Conservation (phyloP, 495 filamentous ascomycete genomes). For the Aspergillus panamensis region DNA sequence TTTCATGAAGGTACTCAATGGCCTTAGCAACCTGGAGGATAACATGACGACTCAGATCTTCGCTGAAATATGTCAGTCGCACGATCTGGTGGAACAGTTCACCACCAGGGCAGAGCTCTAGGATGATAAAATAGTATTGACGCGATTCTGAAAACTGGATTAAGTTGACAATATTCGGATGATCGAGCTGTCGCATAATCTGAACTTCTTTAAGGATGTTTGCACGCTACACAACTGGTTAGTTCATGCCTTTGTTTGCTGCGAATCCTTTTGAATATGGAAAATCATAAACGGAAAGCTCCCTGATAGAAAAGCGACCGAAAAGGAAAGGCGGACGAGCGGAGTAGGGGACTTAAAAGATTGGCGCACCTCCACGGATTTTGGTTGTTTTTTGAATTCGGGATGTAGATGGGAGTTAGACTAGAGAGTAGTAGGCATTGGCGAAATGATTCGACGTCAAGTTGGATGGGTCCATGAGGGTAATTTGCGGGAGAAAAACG, state of each 20-base stretch:
- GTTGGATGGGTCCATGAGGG: background rate
- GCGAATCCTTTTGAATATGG: conserved; percentile 13
- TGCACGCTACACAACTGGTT: conserved; percentile 61
- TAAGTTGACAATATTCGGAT: conserved; percentile 90
- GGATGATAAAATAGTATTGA: conserved; percentile 95
- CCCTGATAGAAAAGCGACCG: conserved; percentile 15
- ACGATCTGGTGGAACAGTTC: conserved; percentile 99
- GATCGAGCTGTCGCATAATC: conserved; percentile 95
- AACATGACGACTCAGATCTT: conserved; percentile 90
- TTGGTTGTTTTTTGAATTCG: conserved; percentile 89
- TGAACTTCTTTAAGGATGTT: conserved; percentile 98
- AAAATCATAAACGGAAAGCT: conserved; percentile 4
- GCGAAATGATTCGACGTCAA: conserved; percentile 24
- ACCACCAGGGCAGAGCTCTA: conserved; percentile 92
- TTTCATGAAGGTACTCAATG: conserved; percentile 90
- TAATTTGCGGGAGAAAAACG: background rate
- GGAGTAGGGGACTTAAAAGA: conserved; percentile 24
- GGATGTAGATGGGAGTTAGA: conserved; percentile 84
- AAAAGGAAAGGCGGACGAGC: conserved; percentile 13
- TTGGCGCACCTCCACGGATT: conserved; percentile 94
- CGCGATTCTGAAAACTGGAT: conserved; percentile 89
- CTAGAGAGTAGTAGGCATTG: conserved; percentile 49
- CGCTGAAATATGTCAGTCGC: conserved; percentile 95
- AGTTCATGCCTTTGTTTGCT: conserved; percentile 5
- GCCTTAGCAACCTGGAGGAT: conserved; percentile 92